A percentile compares a stretch with the other conserved stretches of the same genome.
Conservation (phyloP, 2,329 filamentous ascomycete species). For the Calonectria hawksworthii region DNA sequence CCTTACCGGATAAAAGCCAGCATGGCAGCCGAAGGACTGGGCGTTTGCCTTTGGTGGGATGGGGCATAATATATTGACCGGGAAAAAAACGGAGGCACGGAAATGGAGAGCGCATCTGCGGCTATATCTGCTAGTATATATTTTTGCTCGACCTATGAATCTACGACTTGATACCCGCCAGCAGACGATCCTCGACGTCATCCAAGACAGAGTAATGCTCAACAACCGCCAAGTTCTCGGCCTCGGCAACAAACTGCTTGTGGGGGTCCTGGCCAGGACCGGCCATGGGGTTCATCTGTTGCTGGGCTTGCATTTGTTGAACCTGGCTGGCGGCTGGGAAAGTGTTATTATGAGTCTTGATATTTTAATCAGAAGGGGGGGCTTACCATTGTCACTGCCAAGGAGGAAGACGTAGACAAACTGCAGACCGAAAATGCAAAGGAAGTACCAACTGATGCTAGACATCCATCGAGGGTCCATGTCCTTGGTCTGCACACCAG, state of each 20-base stretch:
- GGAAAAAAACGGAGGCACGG: conserved; percentile 17
- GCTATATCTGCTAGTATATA: conserved; percentile 43
- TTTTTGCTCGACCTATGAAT: conserved; percentile 49
- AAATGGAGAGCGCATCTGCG: conserved; percentile 32
- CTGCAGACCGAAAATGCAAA: conserved; percentile 96
- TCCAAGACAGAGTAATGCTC: conserved; percentile 95
- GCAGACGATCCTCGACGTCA: conserved; percentile 86
- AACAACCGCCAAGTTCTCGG: conserved; percentile 94
- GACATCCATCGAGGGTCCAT: conserved; percentile 99
- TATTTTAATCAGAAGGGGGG: background rate
- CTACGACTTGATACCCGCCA: conserved; percentile 66
- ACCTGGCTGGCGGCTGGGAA: conserved; percentile 88
- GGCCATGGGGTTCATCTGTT: conserved; percentile 67
- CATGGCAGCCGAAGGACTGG: conserved; percentile 74
- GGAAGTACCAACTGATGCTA: conserved; percentile 98
- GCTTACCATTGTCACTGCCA: conserved; percentile 91
- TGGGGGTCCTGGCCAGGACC: conserved; percentile 94
- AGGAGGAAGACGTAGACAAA: conserved; percentile 98
- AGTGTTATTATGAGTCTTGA: conserved; percentile 8
- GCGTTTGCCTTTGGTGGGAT: conserved; percentile 76
- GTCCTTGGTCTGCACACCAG: conserved; percentile 94
- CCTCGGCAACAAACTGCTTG: conserved; percentile 93
- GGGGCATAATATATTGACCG: conserved; percentile 40
- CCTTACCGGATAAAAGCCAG: conserved; percentile 79
- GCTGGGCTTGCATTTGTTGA: conserved; percentile 61